Conservation (phyloP, 1,139 yeast genomes). For the Scheffersomyces titani region DNA sequence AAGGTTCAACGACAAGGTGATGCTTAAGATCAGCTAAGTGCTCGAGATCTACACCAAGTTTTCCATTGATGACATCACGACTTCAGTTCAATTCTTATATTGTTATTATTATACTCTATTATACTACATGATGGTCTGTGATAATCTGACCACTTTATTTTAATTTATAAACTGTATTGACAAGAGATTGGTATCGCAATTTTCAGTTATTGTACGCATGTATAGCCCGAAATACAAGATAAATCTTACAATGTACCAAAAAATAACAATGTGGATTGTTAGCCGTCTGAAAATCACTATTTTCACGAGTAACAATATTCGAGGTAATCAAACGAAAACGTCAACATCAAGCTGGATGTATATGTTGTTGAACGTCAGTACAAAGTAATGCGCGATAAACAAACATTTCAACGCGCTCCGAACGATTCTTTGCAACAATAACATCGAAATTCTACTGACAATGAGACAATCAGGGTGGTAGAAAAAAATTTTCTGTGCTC, state of each 20-base stretch:
- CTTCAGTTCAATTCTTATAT: neutral
- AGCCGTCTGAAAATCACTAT: neutral
- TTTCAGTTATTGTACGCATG: neutral
- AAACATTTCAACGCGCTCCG: neutral
- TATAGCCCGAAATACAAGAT: neutral
- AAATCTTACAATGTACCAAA: neutral
- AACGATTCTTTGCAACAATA: neutral
- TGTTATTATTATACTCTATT: neutral
- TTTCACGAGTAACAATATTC: no score
- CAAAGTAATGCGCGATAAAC: no score
- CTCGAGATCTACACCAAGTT: neutral
- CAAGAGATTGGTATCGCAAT: neutral
- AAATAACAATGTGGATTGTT: neutral
- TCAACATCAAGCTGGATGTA: neutral
- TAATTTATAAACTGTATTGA: neutral
- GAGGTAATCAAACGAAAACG: neutral
- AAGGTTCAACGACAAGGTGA: slow-evolving; percentile 19
- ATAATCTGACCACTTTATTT: neutral
- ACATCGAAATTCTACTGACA: neutral
- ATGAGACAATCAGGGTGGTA: neutral
- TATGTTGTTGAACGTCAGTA: neutral
- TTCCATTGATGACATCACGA: neutral
- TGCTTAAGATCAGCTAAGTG: slow-evolving; percentile 16
- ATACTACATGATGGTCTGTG: neutral
- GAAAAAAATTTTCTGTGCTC: neutral